A percentile compares a stretch with the other conserved stretches of the same genome.
These are phyloP conservation scores for Russula sp. DNA, from an alignment of 768 basidiomycete species.

Conservation along the genomic window DNA sequence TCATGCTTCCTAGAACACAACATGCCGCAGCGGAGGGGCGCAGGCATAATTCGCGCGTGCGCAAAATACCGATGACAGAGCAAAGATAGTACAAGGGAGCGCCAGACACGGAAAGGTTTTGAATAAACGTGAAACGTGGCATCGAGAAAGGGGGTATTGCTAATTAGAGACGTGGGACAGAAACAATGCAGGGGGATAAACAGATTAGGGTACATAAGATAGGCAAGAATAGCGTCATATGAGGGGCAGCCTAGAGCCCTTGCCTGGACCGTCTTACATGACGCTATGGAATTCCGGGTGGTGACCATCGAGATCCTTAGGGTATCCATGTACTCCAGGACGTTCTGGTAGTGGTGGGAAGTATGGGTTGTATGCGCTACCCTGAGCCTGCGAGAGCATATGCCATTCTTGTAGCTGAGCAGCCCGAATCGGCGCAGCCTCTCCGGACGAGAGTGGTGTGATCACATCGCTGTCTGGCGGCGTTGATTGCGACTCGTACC, in stretches of 20 bases:
- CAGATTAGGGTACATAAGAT: constrained; percentile 24
- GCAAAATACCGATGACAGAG: constrained; percentile 18
- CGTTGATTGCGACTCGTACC: constrained; percentile 23
- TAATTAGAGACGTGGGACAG: constrained; percentile 18
- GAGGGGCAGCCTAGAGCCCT: constrained; percentile 14
- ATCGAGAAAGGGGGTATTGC: constrained; percentile 21
- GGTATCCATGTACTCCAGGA: constrained; percentile 14
- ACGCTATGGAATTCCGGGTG: constrained; percentile 23
- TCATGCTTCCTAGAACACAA: constrained; percentile 24
- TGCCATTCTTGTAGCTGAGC: constrained; percentile 25
- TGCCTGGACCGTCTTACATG: constrained; percentile 22
- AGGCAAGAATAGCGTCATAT: constrained; percentile 25
- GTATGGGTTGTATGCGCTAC: constrained; percentile 24
- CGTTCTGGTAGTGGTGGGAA: constrained; percentile 25
- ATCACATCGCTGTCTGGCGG: constrained; percentile 25
- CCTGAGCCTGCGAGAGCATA: constrained; percentile 22
- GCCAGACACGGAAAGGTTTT: constrained; percentile 18
- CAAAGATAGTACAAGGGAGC: constrained; percentile 21
- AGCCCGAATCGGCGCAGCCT: constrained; percentile 22
- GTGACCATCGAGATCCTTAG: constrained; percentile 21
- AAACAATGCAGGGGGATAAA: constrained; percentile 14
- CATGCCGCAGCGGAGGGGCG: constrained; percentile 14
- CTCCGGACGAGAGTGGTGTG: constrained; percentile 25
- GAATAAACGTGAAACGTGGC: constrained; percentile 22
- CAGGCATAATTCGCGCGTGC: constrained; percentile 17